phyloP scores from a whole-genome alignment of 1,284 basidiomycete genomes.

The Chalciporus sp. region DNA sequence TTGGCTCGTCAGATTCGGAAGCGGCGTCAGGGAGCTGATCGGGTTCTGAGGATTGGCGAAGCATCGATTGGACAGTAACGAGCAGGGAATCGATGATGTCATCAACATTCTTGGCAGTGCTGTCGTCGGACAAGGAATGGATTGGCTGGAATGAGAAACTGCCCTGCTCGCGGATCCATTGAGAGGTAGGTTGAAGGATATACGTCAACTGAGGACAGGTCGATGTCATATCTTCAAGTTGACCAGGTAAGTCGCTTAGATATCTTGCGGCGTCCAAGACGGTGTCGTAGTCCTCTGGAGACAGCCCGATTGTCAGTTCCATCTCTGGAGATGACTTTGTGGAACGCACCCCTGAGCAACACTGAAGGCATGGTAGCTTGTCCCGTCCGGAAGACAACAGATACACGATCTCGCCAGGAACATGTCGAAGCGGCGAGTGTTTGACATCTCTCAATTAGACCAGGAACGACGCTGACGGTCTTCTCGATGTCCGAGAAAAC shows the following conservation, averaged over 20 bases:
- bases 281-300: constrained; percentile 28
- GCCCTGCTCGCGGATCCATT: constrained; percentile 36
- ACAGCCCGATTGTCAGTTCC: background rate
- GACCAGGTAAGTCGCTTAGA: constrained; percentile 24
- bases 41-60: constrained; percentile 40
- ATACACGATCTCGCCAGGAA: constrained; percentile 28
- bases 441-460: constrained; percentile 34
- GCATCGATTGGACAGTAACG: constrained; percentile 62
- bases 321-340: background rate
- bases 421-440: constrained; percentile 21
- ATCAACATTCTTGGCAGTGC: constrained; percentile 21
- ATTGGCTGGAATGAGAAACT: constrained; percentile 24
- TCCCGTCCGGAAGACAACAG: constrained; percentile 22
- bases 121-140: background rate
- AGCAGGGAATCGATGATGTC: constrained; percentile 64
- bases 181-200: constrained; percentile 26
- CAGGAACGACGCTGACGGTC: constrained; percentile 22
- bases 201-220: constrained; percentile 34
- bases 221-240: constrained; percentile 30
- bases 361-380: constrained; percentile 28
- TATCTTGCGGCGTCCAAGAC: constrained; percentile 23
- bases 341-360: constrained; percentile 36
- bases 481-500: constrained; percentile 39
- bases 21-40: constrained; percentile 8
- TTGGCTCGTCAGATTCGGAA: constrained; percentile 10